Base-by-base conservation (phyloP, 1,284 basidiomycete species). In the Moesziomyces sp. region DNA sequence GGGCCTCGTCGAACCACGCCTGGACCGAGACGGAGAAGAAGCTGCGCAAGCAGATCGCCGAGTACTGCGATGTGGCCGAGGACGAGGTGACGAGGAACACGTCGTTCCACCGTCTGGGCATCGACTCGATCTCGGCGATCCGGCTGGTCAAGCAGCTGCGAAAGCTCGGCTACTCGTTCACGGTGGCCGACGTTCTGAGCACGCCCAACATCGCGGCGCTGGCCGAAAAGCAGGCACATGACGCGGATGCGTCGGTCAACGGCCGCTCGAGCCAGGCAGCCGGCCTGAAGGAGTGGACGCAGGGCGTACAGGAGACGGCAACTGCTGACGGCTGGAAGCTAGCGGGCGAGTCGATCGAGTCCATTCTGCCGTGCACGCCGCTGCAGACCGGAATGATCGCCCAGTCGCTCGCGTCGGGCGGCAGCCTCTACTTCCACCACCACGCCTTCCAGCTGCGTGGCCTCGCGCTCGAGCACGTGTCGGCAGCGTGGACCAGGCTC, bases 311-410 rank as follows among this genome's bases (percentile, higher is more conserved):
- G 3, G 24, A 43, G n/a, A 28, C 52, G 4, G 64, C 64, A 5
- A 51, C 63, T 11, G 46, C 57, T 3, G 60, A 56, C 18, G 50
- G 21, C 19, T 67, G 62, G 55, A 53, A 23, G 43, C 50, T 72
- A 14, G 45, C 18, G 11, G 38, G 34, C 18, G 76, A 74, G 46
- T 34, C 63, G 23, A 58, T 77, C 51, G 54, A 40, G 28, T 60
- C 70, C 14, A 54, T 77, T 28, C 10, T 78, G 45, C 82, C 83
- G 0, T 82, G 80, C 59, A 83, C 82, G 19, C 82, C 83, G 7
- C 62, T 83, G 47, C 83, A 84, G 52, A 57, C 74, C 1, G 80
- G 81, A 8, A 81, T 83, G 78, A 74, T 84, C 44, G 65, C 78
- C 0, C 77, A 82, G 45, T 74, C 75, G 16, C 62, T 80, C 23